Conservation (phyloP, 2,329 filamentous ascomycete genomes). For the Monosporascus sp. region DNA sequence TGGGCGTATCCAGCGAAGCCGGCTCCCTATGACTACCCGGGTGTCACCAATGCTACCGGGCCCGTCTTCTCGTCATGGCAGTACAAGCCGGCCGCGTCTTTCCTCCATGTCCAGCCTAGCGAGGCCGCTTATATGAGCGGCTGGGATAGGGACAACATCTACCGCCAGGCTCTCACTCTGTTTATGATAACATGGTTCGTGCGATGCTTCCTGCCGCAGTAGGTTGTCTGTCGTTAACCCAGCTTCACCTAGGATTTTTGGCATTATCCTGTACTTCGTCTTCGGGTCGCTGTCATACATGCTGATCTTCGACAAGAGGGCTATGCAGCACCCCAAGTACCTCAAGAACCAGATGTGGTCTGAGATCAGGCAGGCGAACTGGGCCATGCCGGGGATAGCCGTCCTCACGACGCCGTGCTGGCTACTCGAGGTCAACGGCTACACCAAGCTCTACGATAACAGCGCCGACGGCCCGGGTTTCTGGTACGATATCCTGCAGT, state of each 20-base stretch:
- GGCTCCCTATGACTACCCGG: constrained; percentile 47
- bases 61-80: constrained; percentile 56
- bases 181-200: constrained; percentile 82
- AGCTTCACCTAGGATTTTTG: constrained; percentile 66
- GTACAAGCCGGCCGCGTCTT: constrained; percentile 68
- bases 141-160: constrained; percentile 71
- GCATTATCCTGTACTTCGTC: constrained; percentile 76
- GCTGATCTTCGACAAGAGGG: constrained; percentile 88
- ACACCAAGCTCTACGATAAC: constrained; percentile 83
- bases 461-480: constrained; percentile 66
- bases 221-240: constrained; percentile 1
- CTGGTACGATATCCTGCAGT: constrained; percentile 77
- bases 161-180: constrained; percentile 68
- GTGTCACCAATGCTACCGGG: constrained; percentile 48
- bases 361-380: constrained; percentile 77
- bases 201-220: neutral
- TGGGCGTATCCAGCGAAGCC: constrained; percentile 57
- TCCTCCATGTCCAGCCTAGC: constrained; percentile 64
- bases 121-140: constrained; percentile 74
- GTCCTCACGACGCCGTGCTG: constrained; percentile 77
- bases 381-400: constrained; percentile 76
- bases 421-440: constrained; percentile 75
- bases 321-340: constrained; percentile 85
- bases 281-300: constrained; percentile 79
- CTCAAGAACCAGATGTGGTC: constrained; percentile 86